Evolutionary conservation across 306 rosid genomes (phyloP).

Genomic region (Cicer chorassanicum): DNA sequence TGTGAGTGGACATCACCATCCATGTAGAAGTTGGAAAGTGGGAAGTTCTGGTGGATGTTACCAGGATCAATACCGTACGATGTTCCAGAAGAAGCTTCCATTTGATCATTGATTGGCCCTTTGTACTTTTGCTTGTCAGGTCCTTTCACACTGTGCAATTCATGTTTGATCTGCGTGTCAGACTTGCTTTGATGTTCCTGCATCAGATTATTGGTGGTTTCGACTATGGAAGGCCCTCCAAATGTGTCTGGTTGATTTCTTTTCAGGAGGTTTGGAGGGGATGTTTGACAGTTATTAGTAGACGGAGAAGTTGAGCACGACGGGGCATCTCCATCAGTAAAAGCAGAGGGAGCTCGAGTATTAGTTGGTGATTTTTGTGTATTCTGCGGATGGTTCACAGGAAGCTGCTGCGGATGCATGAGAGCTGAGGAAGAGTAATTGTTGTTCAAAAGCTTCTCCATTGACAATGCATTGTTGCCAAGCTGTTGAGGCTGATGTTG

Average conservation of each 20-base stretch:
- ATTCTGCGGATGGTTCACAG: slow-evolving; percentile 64
- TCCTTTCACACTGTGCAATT: slow-evolving; percentile 66
- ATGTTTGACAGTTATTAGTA: slow-evolving; percentile 72
- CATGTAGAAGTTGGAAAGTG: slow-evolving; percentile 77
- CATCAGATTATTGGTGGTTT: slow-evolving; percentile 62
- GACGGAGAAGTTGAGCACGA: slow-evolving; percentile 96
- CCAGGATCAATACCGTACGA: slow-evolving; percentile 85
- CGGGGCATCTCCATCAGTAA: slow-evolving; percentile 86
- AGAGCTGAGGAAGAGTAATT: slow-evolving; percentile 62
- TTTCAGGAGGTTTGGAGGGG: slow-evolving; percentile 63
- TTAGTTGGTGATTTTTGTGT: slow-evolving; percentile 67
- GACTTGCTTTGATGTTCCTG: slow-evolving; percentile 81
- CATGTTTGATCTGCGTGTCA: slow-evolving; percentile 70
- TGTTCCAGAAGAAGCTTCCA: slow-evolving; percentile 94
- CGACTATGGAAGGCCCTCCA: slow-evolving; percentile 57
- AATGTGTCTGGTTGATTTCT: slow-evolving; percentile 71
- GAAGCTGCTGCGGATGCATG: slow-evolving; percentile 69
- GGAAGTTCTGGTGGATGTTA: slow-evolving; percentile 75
- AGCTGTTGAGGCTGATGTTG: slow-evolving; percentile 76
- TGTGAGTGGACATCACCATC: slow-evolving; percentile 87
- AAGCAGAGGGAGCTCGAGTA: slow-evolving; percentile 72
- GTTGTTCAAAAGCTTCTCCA: slow-evolving; percentile 67
- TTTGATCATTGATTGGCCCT: slow-evolving; percentile 69
- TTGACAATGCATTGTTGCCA: slow-evolving; percentile 61
- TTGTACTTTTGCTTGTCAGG: slow-evolving; percentile 73